phyloP scores from a whole-genome alignment of 306 rosid species.

The Cyamopsis tetragonoloba region DNA sequence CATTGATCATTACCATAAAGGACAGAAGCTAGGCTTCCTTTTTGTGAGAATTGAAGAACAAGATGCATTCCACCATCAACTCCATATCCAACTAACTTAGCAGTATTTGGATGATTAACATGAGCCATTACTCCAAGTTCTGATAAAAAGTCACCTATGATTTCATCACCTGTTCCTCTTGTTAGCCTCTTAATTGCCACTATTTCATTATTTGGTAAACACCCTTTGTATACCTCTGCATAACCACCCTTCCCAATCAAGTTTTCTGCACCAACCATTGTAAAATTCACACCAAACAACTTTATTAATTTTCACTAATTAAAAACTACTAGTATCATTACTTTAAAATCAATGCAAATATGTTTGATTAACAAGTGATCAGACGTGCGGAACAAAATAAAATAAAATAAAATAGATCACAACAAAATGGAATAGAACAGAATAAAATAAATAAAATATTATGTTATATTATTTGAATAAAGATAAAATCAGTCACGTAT shows the following conservation, averaged over 20 bases:
- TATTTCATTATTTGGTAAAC: slow-evolving; percentile 57
- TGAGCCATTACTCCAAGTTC: slow-evolving; percentile 96
- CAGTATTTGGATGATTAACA: slow-evolving; percentile 81
- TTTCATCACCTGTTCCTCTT: slow-evolving; percentile 76
- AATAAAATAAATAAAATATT: too few species aligned
- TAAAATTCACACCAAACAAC: not conserved
- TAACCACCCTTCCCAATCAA: slow-evolving; percentile 96
- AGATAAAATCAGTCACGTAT: too few species aligned
- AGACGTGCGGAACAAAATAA: too few species aligned
- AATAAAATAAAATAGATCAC: too few species aligned
- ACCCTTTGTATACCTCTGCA: slow-evolving; percentile 89
- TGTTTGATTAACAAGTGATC: too few species aligned
- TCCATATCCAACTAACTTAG: slow-evolving; percentile 87
- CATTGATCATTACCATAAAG: slow-evolving; percentile 55
- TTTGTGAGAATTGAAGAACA: slow-evolving; percentile 77
- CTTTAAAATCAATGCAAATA: too few species aligned
- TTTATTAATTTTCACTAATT: too few species aligned
- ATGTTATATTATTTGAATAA: too few species aligned
- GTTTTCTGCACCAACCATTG: slow-evolving; percentile 56
- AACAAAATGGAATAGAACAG: too few species aligned
- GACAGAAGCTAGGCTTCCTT: slow-evolving; percentile 86
- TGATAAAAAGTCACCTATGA: slow-evolving; percentile 65
- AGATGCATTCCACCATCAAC: slow-evolving; percentile 94
- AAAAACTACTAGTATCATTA: too few species aligned
- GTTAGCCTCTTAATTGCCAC: slow-evolving; percentile 81